phyloP scores from a whole-genome alignment of 129 eudicot genomes.

The Scalesia atractyloides region DNA sequence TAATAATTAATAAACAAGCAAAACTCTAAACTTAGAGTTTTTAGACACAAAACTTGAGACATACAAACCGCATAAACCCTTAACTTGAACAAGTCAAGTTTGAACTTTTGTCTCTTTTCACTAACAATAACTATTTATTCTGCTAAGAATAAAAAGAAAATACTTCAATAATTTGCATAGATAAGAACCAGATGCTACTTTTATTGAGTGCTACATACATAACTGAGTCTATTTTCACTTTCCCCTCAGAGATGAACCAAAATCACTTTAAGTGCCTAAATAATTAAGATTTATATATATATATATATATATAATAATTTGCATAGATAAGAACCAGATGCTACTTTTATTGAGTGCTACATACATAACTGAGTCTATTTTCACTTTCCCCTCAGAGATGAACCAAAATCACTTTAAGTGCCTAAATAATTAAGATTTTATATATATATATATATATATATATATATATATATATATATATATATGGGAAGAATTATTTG shows the following conservation, averaged over 20 bases:
- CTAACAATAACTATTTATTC: constrained; percentile 25
- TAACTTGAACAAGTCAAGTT: not conserved
- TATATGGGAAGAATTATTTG: too few relatives aligned
- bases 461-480: not conserved
- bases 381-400: constrained; percentile 22
- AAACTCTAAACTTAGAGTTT: too few relatives aligned
- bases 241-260: constrained; percentile 21
- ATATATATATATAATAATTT: constrained; percentile 15
- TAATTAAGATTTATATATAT: not conserved
- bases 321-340: constrained; percentile 40
- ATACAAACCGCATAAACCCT: too few relatives aligned
- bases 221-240: constrained; percentile 26
- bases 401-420: constrained; percentile 12
- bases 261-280: constrained; percentile 11
- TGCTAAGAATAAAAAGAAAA: not conserved
- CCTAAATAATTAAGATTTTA: constrained; percentile 3
- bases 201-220: constrained; percentile 27
- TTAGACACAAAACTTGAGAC: too few relatives aligned
- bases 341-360: constrained; percentile 28
- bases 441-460: not conserved
- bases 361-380: constrained; percentile 29
- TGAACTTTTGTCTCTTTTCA: not conserved
- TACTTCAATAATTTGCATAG: constrained; percentile 35
- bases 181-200: constrained; percentile 41
- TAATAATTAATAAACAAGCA: too few relatives aligned